Base-by-base conservation (phyloP, 192 early-diverging fungal species). In the Kickxella alabastrina region DNA sequence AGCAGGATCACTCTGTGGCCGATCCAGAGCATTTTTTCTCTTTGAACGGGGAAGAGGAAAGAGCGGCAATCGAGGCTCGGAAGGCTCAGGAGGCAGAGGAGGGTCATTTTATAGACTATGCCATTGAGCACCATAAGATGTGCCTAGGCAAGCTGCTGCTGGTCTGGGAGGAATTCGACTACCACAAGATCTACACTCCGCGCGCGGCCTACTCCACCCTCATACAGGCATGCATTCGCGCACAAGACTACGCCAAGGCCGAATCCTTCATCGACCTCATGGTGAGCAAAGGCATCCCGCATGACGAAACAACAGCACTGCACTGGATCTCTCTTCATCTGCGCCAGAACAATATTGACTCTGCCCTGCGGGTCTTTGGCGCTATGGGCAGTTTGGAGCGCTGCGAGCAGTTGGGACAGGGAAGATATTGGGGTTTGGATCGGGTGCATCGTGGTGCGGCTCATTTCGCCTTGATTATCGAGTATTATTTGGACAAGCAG, bases 241-340 rank as follows among this genome's bases (percentile, higher is more conserved):
- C 65, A 3, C 31, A 43, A 4, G 43, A 57, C 19, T 46, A 50
- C 23, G 10, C 26, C 9, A 3, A 38, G 12, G 61, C 53, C 24
- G 72, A 75, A 29, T 34, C 36, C 0, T 6, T 75, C 3, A 21
- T 75, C 6, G 13, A n/a, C 15, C 29, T 54, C 4, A 53, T 68
- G 52, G 18, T 57, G 3, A 25, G 14, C 6, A 19, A 19, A 1
- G 50, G 48, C 7, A 14, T 54, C 22, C 40, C 15, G 1, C 72
- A 68, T 29, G 56, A 44, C 49, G 40, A 35, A 0, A 14, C 39
- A 23, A 60, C 65, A 3, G 60, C 55, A 4, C 26, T 17, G 1
- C 24, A 34, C n/a, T 59, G 62, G 69, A 65, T 73, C 27, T 25
- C 22, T 17, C 36, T 60, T 15, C 57, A 56, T n/a, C 17, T 65